Evolutionary conservation across 306 rosid genomes (phyloP).

Genomic region (Amphicarpaea edgeworthii): DNA sequence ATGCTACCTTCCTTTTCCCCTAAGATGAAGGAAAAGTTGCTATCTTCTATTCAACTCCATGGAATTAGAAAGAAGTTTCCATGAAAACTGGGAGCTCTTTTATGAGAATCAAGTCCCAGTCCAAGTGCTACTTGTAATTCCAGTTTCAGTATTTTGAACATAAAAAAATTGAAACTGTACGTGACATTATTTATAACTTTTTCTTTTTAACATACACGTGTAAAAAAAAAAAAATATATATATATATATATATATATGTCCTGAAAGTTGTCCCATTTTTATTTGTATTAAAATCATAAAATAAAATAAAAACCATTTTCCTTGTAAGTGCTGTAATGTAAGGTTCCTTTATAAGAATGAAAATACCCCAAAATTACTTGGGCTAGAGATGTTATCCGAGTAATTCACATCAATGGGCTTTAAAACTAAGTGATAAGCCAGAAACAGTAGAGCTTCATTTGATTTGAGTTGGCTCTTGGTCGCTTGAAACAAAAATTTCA

Average conservation of each 20-base stretch:
- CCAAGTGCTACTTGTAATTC: slow-evolving; percentile 4
- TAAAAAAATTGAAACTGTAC: background rate
- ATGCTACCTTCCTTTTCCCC: slow-evolving; percentile 13
- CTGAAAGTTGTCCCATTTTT: background rate
- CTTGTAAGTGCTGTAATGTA: too few relatives aligned
- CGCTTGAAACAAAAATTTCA: background rate
- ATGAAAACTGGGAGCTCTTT: slow-evolving; percentile 14
- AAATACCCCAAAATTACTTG: slow-evolving; percentile 5
- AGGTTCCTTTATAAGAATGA: too few relatives aligned
- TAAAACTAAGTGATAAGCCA: background rate
- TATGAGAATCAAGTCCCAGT: background rate
- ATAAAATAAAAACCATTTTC: too few relatives aligned
- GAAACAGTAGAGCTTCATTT: background rate
- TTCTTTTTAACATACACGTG: too few relatives aligned
- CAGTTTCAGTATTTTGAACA: background rate
- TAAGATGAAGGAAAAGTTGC: slow-evolving; percentile 29
- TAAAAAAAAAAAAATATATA: too few relatives aligned
- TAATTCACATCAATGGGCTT: slow-evolving; percentile 1
- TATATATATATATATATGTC: too few relatives aligned
- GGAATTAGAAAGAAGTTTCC: slow-evolving; percentile 15
- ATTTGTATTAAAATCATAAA: background rate
- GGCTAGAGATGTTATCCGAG: background rate
- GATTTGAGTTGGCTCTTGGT: background rate
- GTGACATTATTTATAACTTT: background rate
- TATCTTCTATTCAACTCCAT: slow-evolving; percentile 24